Evolutionary conservation across 2,329 filamentous ascomycete species (phyloP).

Genomic region (Cordyceps fumosorosea): DNA sequence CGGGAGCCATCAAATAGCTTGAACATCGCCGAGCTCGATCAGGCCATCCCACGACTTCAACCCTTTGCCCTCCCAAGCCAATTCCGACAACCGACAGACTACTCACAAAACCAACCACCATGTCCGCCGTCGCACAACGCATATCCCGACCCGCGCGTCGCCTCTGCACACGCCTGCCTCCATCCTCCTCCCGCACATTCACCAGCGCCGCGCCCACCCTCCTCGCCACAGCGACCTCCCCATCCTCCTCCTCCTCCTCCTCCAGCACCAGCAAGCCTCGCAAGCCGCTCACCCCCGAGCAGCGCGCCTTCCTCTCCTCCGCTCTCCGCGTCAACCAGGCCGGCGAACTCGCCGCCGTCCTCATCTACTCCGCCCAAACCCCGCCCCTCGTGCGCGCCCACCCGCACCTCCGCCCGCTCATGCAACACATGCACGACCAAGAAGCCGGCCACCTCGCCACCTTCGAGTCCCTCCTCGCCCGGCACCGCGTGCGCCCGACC

Average conservation of each 20-base stretch:
- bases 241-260: neutral
- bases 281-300: conserved; percentile 60
- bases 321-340: conserved; percentile 96
- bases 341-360: conserved; percentile 89
- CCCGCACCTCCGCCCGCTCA: conserved; percentile 81
- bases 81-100: neutral
- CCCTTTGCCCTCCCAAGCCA: neutral
- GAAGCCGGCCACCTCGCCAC: conserved; percentile 80
- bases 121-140: conserved; percentile 18
- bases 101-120: neutral
- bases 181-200: neutral
- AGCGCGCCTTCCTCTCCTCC: conserved; percentile 68
- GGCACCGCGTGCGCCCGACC: conserved; percentile 86
- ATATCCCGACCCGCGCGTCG: conserved; percentile 14
- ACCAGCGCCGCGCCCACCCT: neutral
- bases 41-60: neutral
- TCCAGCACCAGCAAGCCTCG: conserved; percentile 33
- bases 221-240: neutral
- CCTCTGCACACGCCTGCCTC: neutral
- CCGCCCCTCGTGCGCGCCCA: conserved; percentile 72
- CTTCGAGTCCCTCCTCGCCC: conserved; percentile 77
- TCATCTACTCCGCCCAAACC: conserved; percentile 88
- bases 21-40: neutral
- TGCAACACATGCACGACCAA: conserved; percentile 98
- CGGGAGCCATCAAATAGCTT: neutral